Conservation (phyloP, 495 filamentous ascomycete genomes). For the Trichoderma orchidacearum region DNA sequence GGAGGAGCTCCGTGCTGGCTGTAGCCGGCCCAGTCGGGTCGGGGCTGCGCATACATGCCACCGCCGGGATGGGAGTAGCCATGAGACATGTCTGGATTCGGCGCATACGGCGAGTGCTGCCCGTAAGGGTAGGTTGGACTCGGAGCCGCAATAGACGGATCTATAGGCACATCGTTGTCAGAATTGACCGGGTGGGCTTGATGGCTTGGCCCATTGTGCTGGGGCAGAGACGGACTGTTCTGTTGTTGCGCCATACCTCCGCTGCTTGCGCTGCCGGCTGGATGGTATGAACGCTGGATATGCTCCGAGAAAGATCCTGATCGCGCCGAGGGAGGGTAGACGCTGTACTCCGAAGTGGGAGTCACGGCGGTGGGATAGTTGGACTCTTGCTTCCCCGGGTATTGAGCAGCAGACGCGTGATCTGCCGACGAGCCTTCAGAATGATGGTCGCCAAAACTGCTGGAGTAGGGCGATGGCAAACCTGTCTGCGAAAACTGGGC, state of each 20-base stretch:
- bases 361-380: slow-evolving; percentile 66
- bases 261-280: slow-evolving; percentile 58
- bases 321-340: slow-evolving; percentile 65
- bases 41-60: slow-evolving; percentile 51
- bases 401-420: slow-evolving; percentile 71
- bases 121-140: slow-evolving; percentile 76
- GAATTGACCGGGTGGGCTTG: slow-evolving; percentile 62
- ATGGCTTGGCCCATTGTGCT: slow-evolving; percentile 26
- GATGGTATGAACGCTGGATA: slow-evolving; percentile 56
- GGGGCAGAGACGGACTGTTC: slow-evolving; percentile 88
- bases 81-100: slow-evolving; percentile 72
- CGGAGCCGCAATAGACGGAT: slow-evolving; percentile 88
- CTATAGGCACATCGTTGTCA: slow-evolving; percentile 96
- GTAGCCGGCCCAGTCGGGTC: slow-evolving; percentile 75
- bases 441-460: slow-evolving; percentile 50
- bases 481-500: slow-evolving; percentile 96
- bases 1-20: slow-evolving; percentile 46
- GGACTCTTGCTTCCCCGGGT: slow-evolving; percentile 59
- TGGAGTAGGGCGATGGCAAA: slow-evolving; percentile 79
- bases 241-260: slow-evolving; percentile 88
- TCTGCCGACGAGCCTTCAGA: slow-evolving; percentile 79
- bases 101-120: slow-evolving; percentile 68
- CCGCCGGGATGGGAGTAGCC: slow-evolving; percentile 42
- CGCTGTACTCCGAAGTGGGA: slow-evolving; percentile 77
- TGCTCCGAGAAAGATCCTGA: slow-evolving; percentile 73